A percentile compares a stretch with the other conserved stretches of the same genome.
Conservation (phyloP, 108 stramenopile species). For the Cyclotella distinguenda region DNA sequence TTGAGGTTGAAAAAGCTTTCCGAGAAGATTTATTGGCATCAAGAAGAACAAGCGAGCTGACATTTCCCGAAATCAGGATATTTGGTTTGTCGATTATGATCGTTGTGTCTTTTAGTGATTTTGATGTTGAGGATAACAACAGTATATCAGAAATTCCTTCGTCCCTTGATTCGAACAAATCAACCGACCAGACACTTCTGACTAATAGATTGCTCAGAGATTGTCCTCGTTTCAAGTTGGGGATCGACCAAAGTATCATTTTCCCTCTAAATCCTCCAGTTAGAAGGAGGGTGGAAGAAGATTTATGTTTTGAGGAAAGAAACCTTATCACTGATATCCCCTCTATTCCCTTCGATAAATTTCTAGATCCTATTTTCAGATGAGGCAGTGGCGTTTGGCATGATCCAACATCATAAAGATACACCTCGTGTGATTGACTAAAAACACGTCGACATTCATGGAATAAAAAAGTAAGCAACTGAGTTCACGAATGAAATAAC, state of each 20-base stretch:
- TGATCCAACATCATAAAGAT: constrained; percentile 34
- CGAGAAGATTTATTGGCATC: constrained; percentile 41
- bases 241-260: constrained; percentile 36
- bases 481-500: background rate
- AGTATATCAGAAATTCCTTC: constrained; percentile 40
- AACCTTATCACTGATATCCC: constrained; percentile 24
- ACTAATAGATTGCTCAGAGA: constrained; percentile 12
- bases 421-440: constrained; percentile 31
- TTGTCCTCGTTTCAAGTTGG: constrained; percentile 12
- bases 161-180: constrained; percentile 17
- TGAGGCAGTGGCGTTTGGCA: constrained; percentile 23
- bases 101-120: background rate
- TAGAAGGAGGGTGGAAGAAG: constrained; percentile 14
- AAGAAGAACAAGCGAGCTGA: constrained; percentile 30
- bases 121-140: constrained; percentile 5
- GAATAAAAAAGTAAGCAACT: background rate
- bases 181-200: constrained; percentile 43
- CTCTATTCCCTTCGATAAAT: constrained; percentile 10
- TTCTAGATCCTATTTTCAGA: constrained; percentile 14
- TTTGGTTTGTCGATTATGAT: constrained; percentile 19
- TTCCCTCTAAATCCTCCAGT: constrained; percentile 41
- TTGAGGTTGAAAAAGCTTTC: constrained; percentile 45
- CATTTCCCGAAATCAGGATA: constrained; percentile 33
- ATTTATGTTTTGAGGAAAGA: background rate
- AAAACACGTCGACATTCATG: background rate